Evolutionary conservation across 225 moss, liverwort and hornwort species (phyloP).

Genomic region (Rhytidiadelphus loreus): DNA sequence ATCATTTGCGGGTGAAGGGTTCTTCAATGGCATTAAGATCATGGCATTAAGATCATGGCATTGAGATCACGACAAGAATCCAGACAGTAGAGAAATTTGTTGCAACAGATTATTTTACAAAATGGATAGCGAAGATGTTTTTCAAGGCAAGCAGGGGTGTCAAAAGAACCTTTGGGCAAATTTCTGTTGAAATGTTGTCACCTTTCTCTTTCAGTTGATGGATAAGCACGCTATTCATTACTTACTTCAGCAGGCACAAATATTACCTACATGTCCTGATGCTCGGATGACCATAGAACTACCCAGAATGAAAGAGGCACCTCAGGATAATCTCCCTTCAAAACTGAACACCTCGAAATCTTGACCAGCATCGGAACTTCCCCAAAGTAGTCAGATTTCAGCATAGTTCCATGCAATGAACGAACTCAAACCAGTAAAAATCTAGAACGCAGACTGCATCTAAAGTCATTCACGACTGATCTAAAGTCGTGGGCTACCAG

Average conservation of each 20-base stretch:
- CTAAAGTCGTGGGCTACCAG: constrained; percentile 27
- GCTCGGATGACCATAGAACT: not conserved
- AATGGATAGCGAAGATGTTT: not conserved
- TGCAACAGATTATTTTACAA: not conserved
- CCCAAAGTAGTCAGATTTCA: not conserved
- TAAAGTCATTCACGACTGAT: not conserved
- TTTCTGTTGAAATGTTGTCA: not conserved
- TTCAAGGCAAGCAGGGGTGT: not conserved
- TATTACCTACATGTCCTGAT: not conserved
- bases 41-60: too few species aligned
- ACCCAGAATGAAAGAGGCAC: not conserved
- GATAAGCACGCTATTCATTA: not conserved
- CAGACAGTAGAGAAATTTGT: too few species aligned
- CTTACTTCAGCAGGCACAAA: not conserved
- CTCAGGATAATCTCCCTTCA: not conserved
- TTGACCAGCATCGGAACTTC: not conserved
- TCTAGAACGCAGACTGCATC: not conserved
- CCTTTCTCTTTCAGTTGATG: not conserved
- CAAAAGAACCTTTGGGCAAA: not conserved
- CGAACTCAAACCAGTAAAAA: not conserved
- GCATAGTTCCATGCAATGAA: not conserved
- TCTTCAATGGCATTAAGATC: not conserved
- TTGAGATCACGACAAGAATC: not conserved
- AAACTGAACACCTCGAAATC: not conserved
- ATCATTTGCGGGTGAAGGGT: not conserved